These are phyloP conservation scores for Cadophora malorum DNA, from an alignment of 2,329 filamentous ascomycete genomes.

Conservation along the genomic window DNA sequence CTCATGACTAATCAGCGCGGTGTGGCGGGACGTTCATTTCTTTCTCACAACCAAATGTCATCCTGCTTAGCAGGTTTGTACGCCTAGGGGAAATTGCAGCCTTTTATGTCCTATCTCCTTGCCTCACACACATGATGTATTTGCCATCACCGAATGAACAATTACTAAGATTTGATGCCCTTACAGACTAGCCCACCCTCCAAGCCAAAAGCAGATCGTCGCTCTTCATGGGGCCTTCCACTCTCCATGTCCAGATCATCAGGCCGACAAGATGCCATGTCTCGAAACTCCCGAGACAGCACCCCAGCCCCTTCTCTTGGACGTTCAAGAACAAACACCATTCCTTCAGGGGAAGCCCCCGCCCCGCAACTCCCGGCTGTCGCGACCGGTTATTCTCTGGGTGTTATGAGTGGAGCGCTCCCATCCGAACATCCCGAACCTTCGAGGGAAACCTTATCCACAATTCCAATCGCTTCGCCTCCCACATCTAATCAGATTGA, in stretches of 20 bases:
- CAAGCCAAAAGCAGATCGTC: conserved; percentile 49
- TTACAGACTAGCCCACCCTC: conserved; percentile 47
- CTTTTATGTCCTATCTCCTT: conserved; percentile 41
- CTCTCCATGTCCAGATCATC: conserved; percentile 47
- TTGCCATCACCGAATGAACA: conserved; percentile 39
- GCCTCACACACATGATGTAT: conserved; percentile 32
- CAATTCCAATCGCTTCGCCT: conserved; percentile 10
- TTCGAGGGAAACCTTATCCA: conserved; percentile 14
- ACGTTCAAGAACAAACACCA: conserved; percentile 28
- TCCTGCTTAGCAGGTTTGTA: conserved; percentile 46
- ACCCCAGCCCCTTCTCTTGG: conserved; percentile 22
- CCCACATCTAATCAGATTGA: not conserved
- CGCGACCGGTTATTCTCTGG: conserved; percentile 23
- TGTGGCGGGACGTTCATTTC: conserved; percentile 32
- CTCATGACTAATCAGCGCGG: conserved; percentile 40
- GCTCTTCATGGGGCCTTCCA: conserved; percentile 54
- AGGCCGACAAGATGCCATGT: conserved; percentile 40
- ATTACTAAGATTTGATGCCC: conserved; percentile 43
- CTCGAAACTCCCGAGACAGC: conserved; percentile 34
- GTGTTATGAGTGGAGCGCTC: conserved; percentile 29
- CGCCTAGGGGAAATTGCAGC: conserved; percentile 44
- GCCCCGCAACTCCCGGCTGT: conserved; percentile 22
- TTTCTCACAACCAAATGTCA: conserved; percentile 32
- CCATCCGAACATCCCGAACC: conserved; percentile 19
- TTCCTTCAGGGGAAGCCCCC: conserved; percentile 26